These are phyloP conservation scores for Mitragyna speciosa DNA, from an alignment of 257 asterid genomes.

Conservation along the genomic window DNA sequence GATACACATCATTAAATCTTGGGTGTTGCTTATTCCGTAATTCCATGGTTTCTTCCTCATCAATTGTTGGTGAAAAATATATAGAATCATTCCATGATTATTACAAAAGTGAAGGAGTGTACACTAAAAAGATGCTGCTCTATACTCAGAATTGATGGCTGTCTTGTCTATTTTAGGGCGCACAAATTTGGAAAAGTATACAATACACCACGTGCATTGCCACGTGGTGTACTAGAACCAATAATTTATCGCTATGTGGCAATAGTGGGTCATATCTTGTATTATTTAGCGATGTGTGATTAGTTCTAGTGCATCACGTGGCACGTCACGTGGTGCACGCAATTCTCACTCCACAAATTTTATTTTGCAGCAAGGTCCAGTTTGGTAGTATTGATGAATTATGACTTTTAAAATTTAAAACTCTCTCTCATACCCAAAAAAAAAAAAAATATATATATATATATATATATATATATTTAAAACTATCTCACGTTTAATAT, in stretches of 20 bases:
- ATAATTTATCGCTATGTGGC: too few relatives aligned
- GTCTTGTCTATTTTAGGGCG: neutral
- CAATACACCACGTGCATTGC: too few relatives aligned
- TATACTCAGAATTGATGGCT: neutral
- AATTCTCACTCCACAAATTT: too few relatives aligned
- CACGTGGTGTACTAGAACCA: too few relatives aligned
- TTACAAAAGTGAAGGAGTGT: neutral
- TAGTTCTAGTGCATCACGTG: too few relatives aligned
- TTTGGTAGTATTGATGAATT: constrained; percentile 4
- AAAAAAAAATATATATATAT: too few relatives aligned
- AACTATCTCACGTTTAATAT: neutral
- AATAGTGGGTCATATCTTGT: too few relatives aligned
- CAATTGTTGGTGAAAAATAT: neutral
- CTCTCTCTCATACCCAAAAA: too few relatives aligned
- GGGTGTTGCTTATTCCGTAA: neutral
- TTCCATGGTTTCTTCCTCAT: neutral
- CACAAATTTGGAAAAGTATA: too few relatives aligned
- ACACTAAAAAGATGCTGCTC: neutral
- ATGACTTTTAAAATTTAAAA: neutral
- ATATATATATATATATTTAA: too few relatives aligned
- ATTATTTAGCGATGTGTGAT: too few relatives aligned
- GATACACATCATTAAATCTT: neutral
- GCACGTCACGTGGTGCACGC: too few relatives aligned
- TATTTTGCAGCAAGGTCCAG: neutral
- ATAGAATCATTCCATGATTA: neutral